phyloP scores from a whole-genome alignment of 1,284 basidiomycete species.

The Ceratobasidium sp. region DNA sequence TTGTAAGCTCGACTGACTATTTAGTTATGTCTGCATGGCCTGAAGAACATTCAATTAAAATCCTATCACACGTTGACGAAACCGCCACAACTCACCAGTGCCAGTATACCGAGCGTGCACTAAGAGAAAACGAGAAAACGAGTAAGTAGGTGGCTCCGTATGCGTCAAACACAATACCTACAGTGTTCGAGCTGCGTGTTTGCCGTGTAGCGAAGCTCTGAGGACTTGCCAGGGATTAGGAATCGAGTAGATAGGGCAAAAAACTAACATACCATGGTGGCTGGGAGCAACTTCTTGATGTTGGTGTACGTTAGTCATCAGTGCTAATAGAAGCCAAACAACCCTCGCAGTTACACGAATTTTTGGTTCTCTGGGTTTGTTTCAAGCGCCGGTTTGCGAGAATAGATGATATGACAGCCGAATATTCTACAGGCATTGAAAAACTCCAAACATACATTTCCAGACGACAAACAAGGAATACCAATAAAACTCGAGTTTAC shows the following conservation, averaged over 20 bases:
- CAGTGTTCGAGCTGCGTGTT: slow-evolving; percentile 93
- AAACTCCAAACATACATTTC: background rate
- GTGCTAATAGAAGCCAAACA: background rate
- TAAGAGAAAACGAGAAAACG: slow-evolving; percentile 49
- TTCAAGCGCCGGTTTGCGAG: no score
- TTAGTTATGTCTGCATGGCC: slow-evolving; percentile 95
- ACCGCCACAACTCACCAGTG: slow-evolving; percentile 66
- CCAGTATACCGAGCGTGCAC: slow-evolving; percentile 97
- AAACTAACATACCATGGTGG: slow-evolving; percentile 6
- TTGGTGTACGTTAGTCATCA: background rate
- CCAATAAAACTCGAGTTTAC: slow-evolving; percentile 51
- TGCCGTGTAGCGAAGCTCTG: slow-evolving; percentile 90
- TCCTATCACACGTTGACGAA: slow-evolving; percentile 26
- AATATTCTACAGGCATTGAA: slow-evolving; percentile 8
- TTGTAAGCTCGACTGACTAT: slow-evolving; percentile 65
- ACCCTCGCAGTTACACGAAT: background rate
- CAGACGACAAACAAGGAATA: background rate
- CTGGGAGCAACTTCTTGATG: background rate
- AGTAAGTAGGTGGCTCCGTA: slow-evolving; percentile 40
- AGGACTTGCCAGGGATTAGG: slow-evolving; percentile 59
- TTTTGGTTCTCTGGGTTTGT: no score
- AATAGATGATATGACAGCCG: background rate
- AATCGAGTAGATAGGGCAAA: background rate
- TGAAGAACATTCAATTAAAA: slow-evolving; percentile 46
- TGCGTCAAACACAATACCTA: slow-evolving; percentile 54